Percentiles rank a stretch among this genome's conserved stretches.
Conservation (phyloP, 2,329 filamentous ascomycete species). For the Pseudogymnoascus sp. region DNA sequence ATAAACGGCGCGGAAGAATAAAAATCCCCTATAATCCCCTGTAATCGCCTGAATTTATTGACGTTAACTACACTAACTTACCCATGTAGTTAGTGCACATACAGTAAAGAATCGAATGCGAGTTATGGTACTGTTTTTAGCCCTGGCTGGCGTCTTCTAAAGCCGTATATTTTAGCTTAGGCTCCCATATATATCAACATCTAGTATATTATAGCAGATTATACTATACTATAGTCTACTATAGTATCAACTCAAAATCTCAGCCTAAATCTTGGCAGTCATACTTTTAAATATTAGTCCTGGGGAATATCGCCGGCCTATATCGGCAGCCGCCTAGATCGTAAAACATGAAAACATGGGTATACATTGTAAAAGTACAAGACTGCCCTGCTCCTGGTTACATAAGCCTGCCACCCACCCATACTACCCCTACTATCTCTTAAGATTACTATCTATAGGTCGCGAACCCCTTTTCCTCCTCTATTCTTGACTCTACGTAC, state of each 20-base stretch:
- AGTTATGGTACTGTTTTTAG: too few relatives aligned
- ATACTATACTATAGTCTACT: neutral
- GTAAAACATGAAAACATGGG: neutral
- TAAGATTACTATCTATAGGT: slow-evolving; percentile 1
- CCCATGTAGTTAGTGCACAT: too few relatives aligned
- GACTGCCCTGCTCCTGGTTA: neutral
- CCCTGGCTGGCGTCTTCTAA: too few relatives aligned
- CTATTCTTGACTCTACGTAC: slow-evolving; percentile 55
- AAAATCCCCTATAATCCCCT: too few relatives aligned
- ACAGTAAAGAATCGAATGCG: too few relatives aligned
- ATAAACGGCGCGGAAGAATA: too few relatives aligned
- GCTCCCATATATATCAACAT: neutral
- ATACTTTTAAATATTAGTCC: neutral
- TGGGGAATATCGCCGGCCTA: neutral
- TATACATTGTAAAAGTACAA: neutral
- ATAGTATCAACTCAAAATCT: neutral
- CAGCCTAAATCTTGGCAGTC: too few relatives aligned
- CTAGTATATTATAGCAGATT: neutral
- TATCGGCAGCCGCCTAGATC: neutral
- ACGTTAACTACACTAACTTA: too few relatives aligned
- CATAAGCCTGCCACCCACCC: neutral
- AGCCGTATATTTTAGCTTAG: neutral
- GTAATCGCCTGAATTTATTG: too few relatives aligned
- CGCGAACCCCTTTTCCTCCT: slow-evolving; percentile 46
- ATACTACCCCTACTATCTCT: neutral